These are phyloP conservation scores for Sordariomycetes sp. DNA, from an alignment of 2,329 filamentous ascomycete genomes.

Conservation along the genomic window DNA sequence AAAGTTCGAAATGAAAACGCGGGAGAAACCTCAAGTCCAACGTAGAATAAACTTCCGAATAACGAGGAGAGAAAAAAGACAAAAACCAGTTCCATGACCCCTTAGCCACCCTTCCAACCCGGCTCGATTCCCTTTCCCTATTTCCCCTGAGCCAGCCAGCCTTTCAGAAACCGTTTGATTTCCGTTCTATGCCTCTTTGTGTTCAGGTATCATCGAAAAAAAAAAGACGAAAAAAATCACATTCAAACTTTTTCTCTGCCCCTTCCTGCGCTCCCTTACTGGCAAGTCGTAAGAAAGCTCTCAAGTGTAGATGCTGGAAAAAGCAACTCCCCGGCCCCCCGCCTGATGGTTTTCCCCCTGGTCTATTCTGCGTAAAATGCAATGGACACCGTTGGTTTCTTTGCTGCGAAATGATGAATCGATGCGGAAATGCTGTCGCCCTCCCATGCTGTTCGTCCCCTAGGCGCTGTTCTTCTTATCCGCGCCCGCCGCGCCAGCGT, in stretches of 20 bases:
- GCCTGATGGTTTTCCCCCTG: conserved; percentile 24
- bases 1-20: conserved; percentile 2
- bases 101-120: not conserved
- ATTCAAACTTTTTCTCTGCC: not conserved
- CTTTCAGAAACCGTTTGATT: conserved; percentile 13
- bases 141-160: not conserved
- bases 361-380: conserved; percentile 42
- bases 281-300: conserved; percentile 10
- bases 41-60: not conserved
- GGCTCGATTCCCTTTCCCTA: not conserved
- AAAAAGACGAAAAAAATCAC: not conserved
- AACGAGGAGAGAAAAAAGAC: not conserved
- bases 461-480: conserved; percentile 26
- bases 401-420: not conserved
- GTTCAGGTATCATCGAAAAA: conserved; percentile 4
- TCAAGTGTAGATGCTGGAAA: conserved; percentile 2
- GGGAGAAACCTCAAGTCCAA: not conserved
- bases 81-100: not conserved
- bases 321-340: not conserved
- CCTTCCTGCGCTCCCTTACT: not conserved
- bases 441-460: not conserved
- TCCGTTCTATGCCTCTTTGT: conserved; percentile 2
- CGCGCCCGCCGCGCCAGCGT: conserved; percentile 28
- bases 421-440: not conserved
- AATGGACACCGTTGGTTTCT: conserved; percentile 17